Percentiles rank a stretch among this genome's conserved stretches.
Conservation (phyloP, 495 filamentous ascomycete genomes). For the Aspergillus avenaceus region DNA sequence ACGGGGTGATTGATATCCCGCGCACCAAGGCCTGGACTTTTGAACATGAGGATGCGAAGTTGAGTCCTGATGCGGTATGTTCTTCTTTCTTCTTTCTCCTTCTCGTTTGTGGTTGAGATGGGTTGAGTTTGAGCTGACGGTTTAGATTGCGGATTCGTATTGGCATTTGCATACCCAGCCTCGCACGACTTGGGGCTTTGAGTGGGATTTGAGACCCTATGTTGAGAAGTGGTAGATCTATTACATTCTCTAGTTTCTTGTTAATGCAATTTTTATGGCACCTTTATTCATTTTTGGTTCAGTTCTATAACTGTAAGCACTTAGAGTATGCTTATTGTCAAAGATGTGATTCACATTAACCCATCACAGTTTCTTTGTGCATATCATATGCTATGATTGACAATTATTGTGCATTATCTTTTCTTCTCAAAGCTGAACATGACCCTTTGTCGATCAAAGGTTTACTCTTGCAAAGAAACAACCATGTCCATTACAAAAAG, state of each 20-base stretch:
- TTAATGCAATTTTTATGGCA: too few relatives aligned
- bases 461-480: too few relatives aligned
- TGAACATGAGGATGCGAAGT: conserved; percentile 66
- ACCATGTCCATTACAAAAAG: too few relatives aligned
- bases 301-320: too few relatives aligned
- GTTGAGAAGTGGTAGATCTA: conserved; percentile 67
- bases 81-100: neutral
- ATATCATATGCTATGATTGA: too few relatives aligned
- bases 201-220: conserved; percentile 77
- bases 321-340: too few relatives aligned
- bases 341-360: too few relatives aligned
- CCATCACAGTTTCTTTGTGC: too few relatives aligned
- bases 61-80: conserved; percentile 77
- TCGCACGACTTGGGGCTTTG: conserved; percentile 73
- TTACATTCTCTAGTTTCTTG: neutral
- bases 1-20: conserved; percentile 85
- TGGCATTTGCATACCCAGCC: conserved; percentile 89
- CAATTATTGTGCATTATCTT: too few relatives aligned
- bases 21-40: conserved; percentile 57
- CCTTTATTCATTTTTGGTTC: too few relatives aligned
- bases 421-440: too few relatives aligned
- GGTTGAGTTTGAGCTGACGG: conserved; percentile 11
- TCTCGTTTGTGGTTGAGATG: neutral
- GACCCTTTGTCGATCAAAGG: too few relatives aligned
- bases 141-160: conserved; percentile 83